A percentile compares a stretch with the other conserved stretches of the same genome.
These are phyloP conservation scores for Pisolithus orientalis DNA, from an alignment of 768 basidiomycete species.

Conservation along the genomic window DNA sequence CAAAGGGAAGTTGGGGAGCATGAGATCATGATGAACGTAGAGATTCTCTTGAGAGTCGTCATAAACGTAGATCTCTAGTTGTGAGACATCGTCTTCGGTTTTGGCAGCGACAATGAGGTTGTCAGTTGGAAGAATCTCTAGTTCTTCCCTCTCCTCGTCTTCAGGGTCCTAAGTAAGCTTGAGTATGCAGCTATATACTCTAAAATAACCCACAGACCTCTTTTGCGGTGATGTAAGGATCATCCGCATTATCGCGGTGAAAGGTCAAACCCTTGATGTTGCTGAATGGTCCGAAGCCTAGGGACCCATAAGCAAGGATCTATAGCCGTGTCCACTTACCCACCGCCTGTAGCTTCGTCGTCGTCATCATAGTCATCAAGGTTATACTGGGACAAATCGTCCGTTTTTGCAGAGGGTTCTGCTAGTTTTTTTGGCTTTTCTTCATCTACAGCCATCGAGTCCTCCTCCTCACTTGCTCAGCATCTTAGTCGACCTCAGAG, in stretches of 20 bases:
- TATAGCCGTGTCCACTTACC: background rate
- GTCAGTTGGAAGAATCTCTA: conserved; percentile 85
- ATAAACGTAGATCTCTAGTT: conserved; percentile 93
- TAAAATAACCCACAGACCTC: conserved; percentile 48
- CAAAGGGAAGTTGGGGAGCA: conserved; percentile 95
- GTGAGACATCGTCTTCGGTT: conserved; percentile 95
- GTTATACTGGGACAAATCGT: conserved; percentile 83
- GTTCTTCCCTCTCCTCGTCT: conserved; percentile 82
- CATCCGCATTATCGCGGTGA: conserved; percentile 86
- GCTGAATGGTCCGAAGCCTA: conserved; percentile 78
- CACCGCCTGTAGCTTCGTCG: conserved; percentile 30
- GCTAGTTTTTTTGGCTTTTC: conserved; percentile 12
- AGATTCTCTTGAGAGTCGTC: conserved; percentile 88
- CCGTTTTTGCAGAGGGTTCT: conserved; percentile 32
- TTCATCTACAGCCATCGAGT: conserved; percentile 59
- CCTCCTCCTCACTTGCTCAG: conserved; percentile 40
- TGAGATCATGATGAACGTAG: conserved; percentile 95
- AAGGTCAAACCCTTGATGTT: conserved; percentile 94
- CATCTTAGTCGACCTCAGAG: conserved; percentile 9
- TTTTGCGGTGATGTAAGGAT: conserved; percentile 95
- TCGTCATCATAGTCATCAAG: conserved; percentile 92
- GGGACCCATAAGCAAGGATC: background rate
- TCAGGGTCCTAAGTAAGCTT: conserved; percentile 49
- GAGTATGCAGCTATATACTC: background rate
- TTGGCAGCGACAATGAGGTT: conserved; percentile 89